These are phyloP conservation scores for Clitocybe nebularis DNA, from an alignment of 1,284 basidiomycete genomes.

Conservation along the genomic window DNA sequence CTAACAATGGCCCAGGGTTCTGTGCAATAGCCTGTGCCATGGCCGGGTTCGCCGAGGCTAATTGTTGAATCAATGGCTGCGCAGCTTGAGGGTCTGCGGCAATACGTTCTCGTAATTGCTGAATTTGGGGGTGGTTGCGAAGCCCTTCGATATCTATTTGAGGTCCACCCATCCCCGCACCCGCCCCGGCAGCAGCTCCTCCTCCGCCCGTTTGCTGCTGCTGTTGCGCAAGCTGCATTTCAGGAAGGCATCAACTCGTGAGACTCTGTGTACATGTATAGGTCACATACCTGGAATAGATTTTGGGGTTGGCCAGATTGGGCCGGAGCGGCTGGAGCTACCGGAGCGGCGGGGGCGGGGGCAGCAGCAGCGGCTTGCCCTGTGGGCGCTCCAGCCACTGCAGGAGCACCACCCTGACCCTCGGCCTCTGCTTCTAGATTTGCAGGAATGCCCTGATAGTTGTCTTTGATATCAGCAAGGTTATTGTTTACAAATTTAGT, in stretches of 20 bases:
- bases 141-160: constrained; percentile 51
- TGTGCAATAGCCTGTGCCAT: constrained; percentile 63
- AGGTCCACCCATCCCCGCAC: constrained; percentile 23
- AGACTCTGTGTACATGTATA: no score
- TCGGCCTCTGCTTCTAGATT: constrained; percentile 54
- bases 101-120: constrained; percentile 68
- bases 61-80: constrained; percentile 81
- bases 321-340: constrained; percentile 31
- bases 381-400: constrained; percentile 26
- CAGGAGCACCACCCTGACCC: constrained; percentile 31
- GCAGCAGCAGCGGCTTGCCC: constrained; percentile 33
- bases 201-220: constrained; percentile 49
- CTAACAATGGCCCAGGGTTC: constrained; percentile 70
- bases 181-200: constrained; percentile 27
- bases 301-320: constrained; percentile 53
- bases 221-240: constrained; percentile 71
- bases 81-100: constrained; percentile 73
- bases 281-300: constrained; percentile 60
- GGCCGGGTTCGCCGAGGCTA: constrained; percentile 70
- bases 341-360: constrained; percentile 32
- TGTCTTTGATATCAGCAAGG: no score
- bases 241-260: no score
- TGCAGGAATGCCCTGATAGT: constrained; percentile 78
- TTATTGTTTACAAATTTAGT: no score
- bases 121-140: constrained; percentile 59